Evolutionary conservation across 495 filamentous ascomycete species (phyloP).

Genomic region (Parachaetomium inaequale): DNA sequence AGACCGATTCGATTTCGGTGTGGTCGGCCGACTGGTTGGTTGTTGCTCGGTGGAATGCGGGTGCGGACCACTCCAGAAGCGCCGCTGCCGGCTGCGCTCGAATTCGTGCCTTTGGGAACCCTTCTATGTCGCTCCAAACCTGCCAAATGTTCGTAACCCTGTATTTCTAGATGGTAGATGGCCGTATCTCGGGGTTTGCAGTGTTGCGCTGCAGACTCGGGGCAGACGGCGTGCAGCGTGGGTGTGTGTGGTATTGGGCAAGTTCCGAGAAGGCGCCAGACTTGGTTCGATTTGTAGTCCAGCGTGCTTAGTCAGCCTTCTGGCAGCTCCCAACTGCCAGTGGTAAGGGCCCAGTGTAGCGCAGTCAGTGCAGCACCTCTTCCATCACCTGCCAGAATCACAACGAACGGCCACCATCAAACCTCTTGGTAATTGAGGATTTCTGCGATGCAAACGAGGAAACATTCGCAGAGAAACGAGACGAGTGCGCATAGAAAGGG

Average conservation of each 20-base stretch:
- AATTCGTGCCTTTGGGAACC: conserved; percentile 8
- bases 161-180: conserved; percentile 28
- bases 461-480: no score
- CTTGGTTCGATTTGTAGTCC: conserved; percentile 24
- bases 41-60: conserved; percentile 14
- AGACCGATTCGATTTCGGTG: not conserved
- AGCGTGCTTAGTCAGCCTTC: conserved; percentile 28
- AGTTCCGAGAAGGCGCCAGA: conserved; percentile 25
- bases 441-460: no score
- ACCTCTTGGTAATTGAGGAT: no score
- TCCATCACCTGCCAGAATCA: no score
- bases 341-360: no score
- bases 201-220: conserved; percentile 28
- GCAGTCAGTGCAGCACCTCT: no score
- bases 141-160: conserved; percentile 19
- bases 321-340: not conserved
- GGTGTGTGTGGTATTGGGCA: conserved; percentile 33
- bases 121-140: conserved; percentile 13
- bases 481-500: no score
- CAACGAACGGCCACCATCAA: no score
- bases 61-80: conserved; percentile 15
- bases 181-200: conserved; percentile 25
- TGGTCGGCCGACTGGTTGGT: not conserved
- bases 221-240: conserved; percentile 25
- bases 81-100: conserved; percentile 10